phyloP scores from a whole-genome alignment of 768 basidiomycete species.

The Mrakia blollopis region DNA sequence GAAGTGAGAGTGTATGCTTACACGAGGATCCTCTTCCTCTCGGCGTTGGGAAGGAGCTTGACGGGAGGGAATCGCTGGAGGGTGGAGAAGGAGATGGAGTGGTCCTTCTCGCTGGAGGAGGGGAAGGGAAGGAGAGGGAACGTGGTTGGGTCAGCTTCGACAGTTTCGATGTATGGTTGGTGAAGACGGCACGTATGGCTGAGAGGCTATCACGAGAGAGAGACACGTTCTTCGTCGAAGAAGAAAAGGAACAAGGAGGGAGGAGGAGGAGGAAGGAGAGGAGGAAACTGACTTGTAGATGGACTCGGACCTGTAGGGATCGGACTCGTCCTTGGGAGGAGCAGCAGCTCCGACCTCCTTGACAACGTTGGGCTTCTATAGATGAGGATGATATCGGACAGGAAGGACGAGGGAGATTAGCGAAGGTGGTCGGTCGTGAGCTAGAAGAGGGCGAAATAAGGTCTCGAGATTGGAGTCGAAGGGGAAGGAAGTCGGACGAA shows the following conservation, averaged over 20 bases:
- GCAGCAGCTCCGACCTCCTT: constrained; percentile 5
- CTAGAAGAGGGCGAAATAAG: background rate
- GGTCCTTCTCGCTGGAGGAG: constrained; percentile 55
- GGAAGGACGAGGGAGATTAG: background rate
- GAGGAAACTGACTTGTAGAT: constrained; percentile 57
- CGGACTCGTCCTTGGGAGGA: constrained; percentile 35
- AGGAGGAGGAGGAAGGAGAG: background rate
- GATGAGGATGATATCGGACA: background rate
- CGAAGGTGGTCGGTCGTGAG: background rate
- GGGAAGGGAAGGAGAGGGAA: background rate
- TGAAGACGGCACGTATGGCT: background rate
- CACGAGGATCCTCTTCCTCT: constrained; percentile 75
- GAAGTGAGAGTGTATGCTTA: constrained; percentile 28
- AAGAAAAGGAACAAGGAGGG: background rate
- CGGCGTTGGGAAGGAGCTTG: constrained; percentile 68
- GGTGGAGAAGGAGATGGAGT: constrained; percentile 83
- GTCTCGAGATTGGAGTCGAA: background rate
- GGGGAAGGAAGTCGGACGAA: constrained; percentile 34
- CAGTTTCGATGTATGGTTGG: background rate
- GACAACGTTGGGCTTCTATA: constrained; percentile 16
- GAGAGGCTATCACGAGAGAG: background rate
- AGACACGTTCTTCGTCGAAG: background rate
- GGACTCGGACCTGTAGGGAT: constrained; percentile 68
- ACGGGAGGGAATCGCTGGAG: constrained; percentile 90
- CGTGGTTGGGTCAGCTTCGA: background rate